Conservation (phyloP, 225 moss, liverwort and hornwort species). For the Anthoceros angustus region DNA sequence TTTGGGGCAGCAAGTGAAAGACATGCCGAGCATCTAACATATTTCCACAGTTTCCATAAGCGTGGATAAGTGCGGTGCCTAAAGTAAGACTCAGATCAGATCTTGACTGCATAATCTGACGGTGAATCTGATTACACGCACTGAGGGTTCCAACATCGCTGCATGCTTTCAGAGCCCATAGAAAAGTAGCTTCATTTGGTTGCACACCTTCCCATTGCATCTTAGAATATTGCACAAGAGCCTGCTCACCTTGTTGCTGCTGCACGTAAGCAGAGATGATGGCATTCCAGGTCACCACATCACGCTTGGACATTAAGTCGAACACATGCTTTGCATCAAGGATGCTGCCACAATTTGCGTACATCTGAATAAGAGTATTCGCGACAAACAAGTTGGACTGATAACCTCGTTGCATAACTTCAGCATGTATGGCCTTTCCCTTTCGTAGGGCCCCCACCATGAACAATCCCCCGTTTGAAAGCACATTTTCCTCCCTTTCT, state of each 20-base stretch:
- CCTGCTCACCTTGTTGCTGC: background rate
- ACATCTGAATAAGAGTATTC: background rate
- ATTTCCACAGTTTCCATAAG: background rate
- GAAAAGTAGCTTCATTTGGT: background rate
- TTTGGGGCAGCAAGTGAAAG: background rate
- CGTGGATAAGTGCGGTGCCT: background rate
- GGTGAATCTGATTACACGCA: background rate
- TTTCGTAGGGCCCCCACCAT: background rate
- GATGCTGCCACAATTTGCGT: background rate
- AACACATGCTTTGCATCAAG: background rate
- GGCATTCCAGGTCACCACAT: conserved; percentile 2
- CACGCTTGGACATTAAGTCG: background rate
- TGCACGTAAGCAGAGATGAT: background rate
- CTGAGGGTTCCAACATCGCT: background rate
- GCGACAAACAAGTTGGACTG: background rate
- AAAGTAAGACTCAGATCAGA: background rate
- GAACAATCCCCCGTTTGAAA: too few relatives aligned
- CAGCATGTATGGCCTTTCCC: background rate
- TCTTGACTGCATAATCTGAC: background rate
- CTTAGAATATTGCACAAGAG: background rate
- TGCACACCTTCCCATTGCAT: background rate
- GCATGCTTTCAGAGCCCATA: conserved; percentile 1
- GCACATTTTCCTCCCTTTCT: too few relatives aligned
- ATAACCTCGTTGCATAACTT: background rate
- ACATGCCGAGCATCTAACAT: background rate